These are phyloP conservation scores for Marchantia paleacea DNA, from an alignment of 225 moss, liverwort and hornwort genomes.

Conservation along the genomic window DNA sequence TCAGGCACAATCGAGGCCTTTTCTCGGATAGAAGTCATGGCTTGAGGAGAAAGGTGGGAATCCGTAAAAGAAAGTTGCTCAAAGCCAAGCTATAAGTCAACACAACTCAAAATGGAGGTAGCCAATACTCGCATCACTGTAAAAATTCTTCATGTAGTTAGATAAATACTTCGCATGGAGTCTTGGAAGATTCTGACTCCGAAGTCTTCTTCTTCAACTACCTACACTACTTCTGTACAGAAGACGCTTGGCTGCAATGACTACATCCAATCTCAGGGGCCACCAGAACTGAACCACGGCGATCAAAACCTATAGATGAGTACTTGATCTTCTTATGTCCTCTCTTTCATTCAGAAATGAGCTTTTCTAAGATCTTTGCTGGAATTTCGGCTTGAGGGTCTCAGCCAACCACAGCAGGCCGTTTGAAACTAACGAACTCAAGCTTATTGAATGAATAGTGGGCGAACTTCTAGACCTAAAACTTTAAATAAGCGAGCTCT, in stretches of 20 bases:
- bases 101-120: too few species aligned
- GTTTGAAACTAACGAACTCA: neutral
- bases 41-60: too few species aligned
- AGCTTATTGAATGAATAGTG: constrained; percentile 10
- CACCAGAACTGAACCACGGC: constrained; percentile 1
- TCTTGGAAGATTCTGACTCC: neutral
- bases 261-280: neutral
- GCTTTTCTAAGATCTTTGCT: constrained; percentile 1
- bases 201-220: neutral
- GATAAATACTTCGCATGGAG: neutral
- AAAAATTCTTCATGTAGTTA: neutral
- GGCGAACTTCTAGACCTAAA: neutral
- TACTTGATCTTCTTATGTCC: constrained; percentile 3
- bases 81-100: too few species aligned
- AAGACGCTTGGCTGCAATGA: constrained; percentile 7
- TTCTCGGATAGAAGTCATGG: too few species aligned
- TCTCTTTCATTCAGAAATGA: neutral
- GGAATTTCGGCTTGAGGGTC: neutral
- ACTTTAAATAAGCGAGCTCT: neutral
- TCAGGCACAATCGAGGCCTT: too few species aligned
- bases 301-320: neutral
- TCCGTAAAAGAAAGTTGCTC: too few species aligned
- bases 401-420: neutral
- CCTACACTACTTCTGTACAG: constrained; percentile 14
- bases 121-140: too few species aligned